These are phyloP conservation scores for Biscutella auriculata DNA, from an alignment of 441 rosid species.

Conservation along the genomic window DNA sequence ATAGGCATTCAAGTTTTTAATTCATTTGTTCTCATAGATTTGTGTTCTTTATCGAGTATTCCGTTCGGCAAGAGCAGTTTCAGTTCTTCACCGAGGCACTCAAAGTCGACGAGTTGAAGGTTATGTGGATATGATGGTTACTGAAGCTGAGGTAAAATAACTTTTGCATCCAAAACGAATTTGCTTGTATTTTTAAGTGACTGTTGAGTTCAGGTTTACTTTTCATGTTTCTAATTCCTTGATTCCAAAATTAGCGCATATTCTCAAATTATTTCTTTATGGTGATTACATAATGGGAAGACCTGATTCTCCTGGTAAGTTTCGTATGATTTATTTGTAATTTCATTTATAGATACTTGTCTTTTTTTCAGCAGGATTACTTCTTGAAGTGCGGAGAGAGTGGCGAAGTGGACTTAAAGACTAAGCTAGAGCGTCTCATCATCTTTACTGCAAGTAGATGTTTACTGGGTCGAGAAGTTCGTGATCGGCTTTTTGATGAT, in stretches of 20 bases:
- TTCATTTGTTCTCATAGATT: too few relatives aligned
- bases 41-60: conserved; percentile 88
- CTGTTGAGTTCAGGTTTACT: not conserved
- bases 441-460: conserved; percentile 99
- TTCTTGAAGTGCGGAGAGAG: conserved; percentile 94
- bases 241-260: too few relatives aligned
- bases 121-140: conserved; percentile 97
- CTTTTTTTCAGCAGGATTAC: conserved; percentile 44
- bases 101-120: conserved; percentile 75
- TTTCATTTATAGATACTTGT: not conserved
- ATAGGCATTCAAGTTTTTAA: too few relatives aligned
- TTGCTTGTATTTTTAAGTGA: not conserved
- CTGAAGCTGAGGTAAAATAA: conserved; percentile 65
- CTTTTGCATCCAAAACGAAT: not conserved
- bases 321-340: not conserved
- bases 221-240: not conserved
- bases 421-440: conserved; percentile 88
- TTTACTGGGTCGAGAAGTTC: conserved; percentile 84
- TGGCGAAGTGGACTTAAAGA: conserved; percentile 87
- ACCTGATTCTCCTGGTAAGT: not conserved
- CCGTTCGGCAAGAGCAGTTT: conserved; percentile 90
- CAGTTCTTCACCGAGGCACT: conserved; percentile 91
- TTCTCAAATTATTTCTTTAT: too few relatives aligned
- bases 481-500: conserved; percentile 91
- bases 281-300: too few relatives aligned